These are phyloP conservation scores for Cercospora janseana DNA, from an alignment of 2,329 filamentous ascomycete species.

Conservation along the genomic window DNA sequence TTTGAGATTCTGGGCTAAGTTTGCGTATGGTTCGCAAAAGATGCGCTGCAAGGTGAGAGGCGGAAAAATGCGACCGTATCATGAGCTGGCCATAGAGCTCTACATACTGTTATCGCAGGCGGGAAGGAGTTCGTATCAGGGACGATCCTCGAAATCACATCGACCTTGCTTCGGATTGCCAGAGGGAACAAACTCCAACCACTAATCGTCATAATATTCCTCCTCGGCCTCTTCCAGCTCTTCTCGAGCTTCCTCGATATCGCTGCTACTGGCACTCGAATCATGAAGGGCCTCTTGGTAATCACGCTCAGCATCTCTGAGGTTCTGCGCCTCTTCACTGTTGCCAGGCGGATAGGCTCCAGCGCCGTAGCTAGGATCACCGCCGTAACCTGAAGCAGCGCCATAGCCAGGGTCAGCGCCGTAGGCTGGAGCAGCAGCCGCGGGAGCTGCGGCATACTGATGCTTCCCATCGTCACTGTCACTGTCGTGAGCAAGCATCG, in stretches of 20 bases:
- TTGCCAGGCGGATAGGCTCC: not conserved
- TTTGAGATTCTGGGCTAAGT: too few species aligned
- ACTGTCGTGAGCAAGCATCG: conserved; percentile 46
- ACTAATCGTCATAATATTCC: conserved; percentile 26
- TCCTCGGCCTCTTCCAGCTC: conserved; percentile 24
- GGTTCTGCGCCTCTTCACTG: not conserved
- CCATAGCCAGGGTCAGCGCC: conserved; percentile 11
- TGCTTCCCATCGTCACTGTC: conserved; percentile 21
- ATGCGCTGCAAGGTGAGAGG: too few species aligned
- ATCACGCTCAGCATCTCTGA: conserved; percentile 24
- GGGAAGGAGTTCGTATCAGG: too few species aligned
- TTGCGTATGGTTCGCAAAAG: too few species aligned
- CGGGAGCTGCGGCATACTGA: not conserved
- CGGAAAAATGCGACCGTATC: too few species aligned
- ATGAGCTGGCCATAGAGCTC: too few species aligned
- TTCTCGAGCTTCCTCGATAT: conserved; percentile 27
- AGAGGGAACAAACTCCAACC: not conserved
- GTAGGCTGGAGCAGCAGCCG: conserved; percentile 14
- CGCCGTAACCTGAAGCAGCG: conserved; percentile 7
- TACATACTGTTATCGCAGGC: too few species aligned
- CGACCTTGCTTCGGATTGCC: too few species aligned
- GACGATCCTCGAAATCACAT: too few species aligned
- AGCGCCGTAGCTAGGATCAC: conserved; percentile 4
- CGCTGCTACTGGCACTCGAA: conserved; percentile 26
- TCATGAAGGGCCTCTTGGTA: conserved; percentile 27